A percentile compares a stretch with the other conserved stretches of the same genome.
These are phyloP conservation scores for Polychaeton citri DNA, from an alignment of 2,329 filamentous ascomycete genomes.

Conservation along the genomic window DNA sequence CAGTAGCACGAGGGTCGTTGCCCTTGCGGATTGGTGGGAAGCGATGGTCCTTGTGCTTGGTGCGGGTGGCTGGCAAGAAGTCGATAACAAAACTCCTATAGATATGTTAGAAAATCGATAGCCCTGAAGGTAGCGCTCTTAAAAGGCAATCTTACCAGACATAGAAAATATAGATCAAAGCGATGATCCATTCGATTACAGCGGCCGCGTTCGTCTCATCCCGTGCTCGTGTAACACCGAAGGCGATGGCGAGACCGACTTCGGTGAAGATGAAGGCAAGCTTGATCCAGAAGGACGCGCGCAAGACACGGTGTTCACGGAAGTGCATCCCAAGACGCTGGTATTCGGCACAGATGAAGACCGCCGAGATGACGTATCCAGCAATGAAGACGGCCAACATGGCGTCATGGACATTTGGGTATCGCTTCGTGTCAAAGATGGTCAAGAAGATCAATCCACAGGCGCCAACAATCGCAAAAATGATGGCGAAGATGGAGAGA, in stretches of 20 bases:
- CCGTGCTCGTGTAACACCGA: slow-evolving; percentile 39
- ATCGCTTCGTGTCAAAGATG: slow-evolving; percentile 68
- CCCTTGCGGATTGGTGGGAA: slow-evolving; percentile 24
- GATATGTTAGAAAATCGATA: background rate
- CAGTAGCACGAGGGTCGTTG: slow-evolving; percentile 17
- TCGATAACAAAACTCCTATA: slow-evolving; percentile 57
- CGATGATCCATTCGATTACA: slow-evolving; percentile 65
- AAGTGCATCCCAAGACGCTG: slow-evolving; percentile 71
- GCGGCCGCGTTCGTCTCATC: slow-evolving; percentile 53
- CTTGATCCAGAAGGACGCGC: slow-evolving; percentile 77
- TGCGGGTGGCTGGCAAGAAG: slow-evolving; percentile 62
- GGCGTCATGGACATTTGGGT: slow-evolving; percentile 55
- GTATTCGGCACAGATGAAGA: slow-evolving; percentile 86
- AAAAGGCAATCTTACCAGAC: slow-evolving; percentile 61
- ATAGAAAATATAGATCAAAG: slow-evolving; percentile 80
- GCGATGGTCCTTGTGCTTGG: slow-evolving; percentile 32
- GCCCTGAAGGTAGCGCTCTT: too few relatives aligned
- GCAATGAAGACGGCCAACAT: slow-evolving; percentile 74
- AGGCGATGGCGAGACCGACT: slow-evolving; percentile 57
- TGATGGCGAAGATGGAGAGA: slow-evolving; percentile 47
- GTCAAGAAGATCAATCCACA: slow-evolving; percentile 68
- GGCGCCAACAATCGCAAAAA: slow-evolving; percentile 61
- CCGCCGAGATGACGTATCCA: slow-evolving; percentile 72
- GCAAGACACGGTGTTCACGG: slow-evolving; percentile 59
- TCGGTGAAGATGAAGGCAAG: slow-evolving; percentile 72